These are phyloP conservation scores for Suhomyces pyralidae DNA, from an alignment of 805 yeast genomes.

Conservation along the genomic window DNA sequence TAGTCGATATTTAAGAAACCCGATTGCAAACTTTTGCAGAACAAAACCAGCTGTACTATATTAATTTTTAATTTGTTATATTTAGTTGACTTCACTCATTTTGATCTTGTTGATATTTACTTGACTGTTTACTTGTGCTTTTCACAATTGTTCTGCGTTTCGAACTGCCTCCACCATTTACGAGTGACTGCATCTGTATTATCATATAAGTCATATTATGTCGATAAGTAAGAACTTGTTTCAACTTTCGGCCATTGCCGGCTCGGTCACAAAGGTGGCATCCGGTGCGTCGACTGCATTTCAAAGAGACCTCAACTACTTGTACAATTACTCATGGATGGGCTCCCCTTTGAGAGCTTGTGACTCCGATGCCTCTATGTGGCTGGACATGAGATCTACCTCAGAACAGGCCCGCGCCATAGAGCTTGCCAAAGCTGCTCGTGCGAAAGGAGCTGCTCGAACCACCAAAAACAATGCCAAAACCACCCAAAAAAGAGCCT, in stretches of 20 bases:
- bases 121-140: background rate
- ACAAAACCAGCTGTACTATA: background rate
- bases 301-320: slow-evolving; percentile 16
- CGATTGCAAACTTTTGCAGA: background rate
- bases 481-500: background rate
- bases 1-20: background rate
- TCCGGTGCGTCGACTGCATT: slow-evolving; percentile 15
- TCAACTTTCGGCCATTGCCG: slow-evolving; percentile 25
- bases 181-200: background rate
- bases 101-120: too few species aligned
- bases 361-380: slow-evolving; percentile 22
- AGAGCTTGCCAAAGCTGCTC: background rate
- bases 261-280: slow-evolving; percentile 20
- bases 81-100: too few species aligned
- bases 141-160: background rate
- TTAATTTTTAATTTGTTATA: too few species aligned
- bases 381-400: slow-evolving; percentile 13
- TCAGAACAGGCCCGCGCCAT: slow-evolving; percentile 6
- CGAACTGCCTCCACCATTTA: background rate
- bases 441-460: too few species aligned
- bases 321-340: slow-evolving; percentile 20
- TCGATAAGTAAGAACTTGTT: slow-evolving; percentile 14
- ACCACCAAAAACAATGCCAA: slow-evolving; percentile 5
- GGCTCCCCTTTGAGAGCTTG: slow-evolving; percentile 17
- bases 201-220: background rate